Evolutionary conservation across 192 early-diverging fungal species (phyloP), one percentile per base, ranked within the genome.

Genomic region (Pilaira anomala): DNA sequence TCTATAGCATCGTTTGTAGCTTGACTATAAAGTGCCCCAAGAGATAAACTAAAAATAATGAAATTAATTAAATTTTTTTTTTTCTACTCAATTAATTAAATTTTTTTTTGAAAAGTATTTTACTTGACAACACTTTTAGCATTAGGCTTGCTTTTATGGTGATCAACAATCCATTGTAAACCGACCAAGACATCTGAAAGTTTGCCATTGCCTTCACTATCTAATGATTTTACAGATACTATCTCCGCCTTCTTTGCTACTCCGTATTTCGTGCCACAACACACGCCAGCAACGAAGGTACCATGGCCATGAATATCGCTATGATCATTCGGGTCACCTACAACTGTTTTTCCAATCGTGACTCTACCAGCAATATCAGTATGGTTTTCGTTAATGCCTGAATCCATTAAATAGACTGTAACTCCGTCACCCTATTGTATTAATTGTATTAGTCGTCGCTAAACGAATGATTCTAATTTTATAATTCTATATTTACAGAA

Each of bases 371-470:
- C 73, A 45, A 84, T 80, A 46, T 84, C 83, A 16, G 65, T 51
- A 42, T 81, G 81, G 11, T 66, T 61, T 29, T 63, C 68, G 18
- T 67, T 66, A 7, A 83, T 72, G 36, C 82, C 80, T 7, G 96
- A 96, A 81, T 98, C 96, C 29, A 98, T 87, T 7, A 98, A 87
- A 79, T 93, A 98, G 29, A 89, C 90, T n/a, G 90, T 90, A 56
- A 94, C 87, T 53, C 89, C 91, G 11, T 86, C 76, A 26, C 94
- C 93, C 49, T 69, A 46, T 33, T 33, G 12, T 28, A n/a, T 36
- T 39, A 13, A 40, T 7, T 62, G 13, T 8, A 26, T 29, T 40
- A 9, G 8, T 26, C 2, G 19, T 44, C 22, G 33, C 33, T 36
- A 36, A 5, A 36, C 4, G 50, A 13, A 29, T 24, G 7, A 19